Percentiles rank a stretch among this genome's conserved stretches.
Conservation (phyloP, 1,284 basidiomycete species). For the Ganoderma lingzhi region DNA sequence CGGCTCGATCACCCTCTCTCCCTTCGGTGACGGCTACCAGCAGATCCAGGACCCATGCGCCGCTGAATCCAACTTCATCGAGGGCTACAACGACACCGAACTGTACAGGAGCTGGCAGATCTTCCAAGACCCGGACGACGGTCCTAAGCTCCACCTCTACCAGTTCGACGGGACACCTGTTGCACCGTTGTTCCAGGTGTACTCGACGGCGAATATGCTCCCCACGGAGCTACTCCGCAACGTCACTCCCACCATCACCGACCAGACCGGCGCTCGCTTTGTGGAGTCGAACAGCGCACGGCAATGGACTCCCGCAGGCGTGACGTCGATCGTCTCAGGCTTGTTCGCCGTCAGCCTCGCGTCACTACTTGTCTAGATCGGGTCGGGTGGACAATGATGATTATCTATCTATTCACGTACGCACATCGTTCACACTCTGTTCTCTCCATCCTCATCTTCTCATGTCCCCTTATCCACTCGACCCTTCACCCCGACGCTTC, state of each 20-base stretch:
- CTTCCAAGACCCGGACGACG: constrained; percentile 59
- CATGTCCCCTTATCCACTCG: neutral
- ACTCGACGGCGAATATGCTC: constrained; percentile 70
- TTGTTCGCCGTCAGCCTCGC: constrained; percentile 29
- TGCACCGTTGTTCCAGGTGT: constrained; percentile 66
- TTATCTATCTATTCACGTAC: constrained; percentile 11
- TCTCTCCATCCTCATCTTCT: constrained; percentile 3
- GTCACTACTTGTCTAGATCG: constrained; percentile 32
- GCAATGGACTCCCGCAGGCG: constrained; percentile 27
- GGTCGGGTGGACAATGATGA: constrained; percentile 17
- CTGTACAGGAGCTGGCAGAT: constrained; percentile 65
- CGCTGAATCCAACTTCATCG: constrained; percentile 84
- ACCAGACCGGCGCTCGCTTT: constrained; percentile 17
- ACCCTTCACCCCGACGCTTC: neutral
- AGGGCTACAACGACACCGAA: constrained; percentile 79
- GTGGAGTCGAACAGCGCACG: constrained; percentile 22
- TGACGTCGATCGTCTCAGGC: constrained; percentile 23
- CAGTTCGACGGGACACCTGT: constrained; percentile 69
- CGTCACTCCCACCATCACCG: constrained; percentile 37
- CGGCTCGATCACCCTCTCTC: constrained; percentile 77
- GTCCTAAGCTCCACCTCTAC: constrained; percentile 73
- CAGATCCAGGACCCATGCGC: constrained; percentile 93
- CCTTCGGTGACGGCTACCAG: constrained; percentile 87
- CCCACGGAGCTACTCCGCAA: constrained; percentile 64
- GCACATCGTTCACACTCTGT: constrained; percentile 14